These are phyloP conservation scores for Erigeron canadensis DNA, from an alignment of 129 eudicot genomes.

Conservation along the genomic window DNA sequence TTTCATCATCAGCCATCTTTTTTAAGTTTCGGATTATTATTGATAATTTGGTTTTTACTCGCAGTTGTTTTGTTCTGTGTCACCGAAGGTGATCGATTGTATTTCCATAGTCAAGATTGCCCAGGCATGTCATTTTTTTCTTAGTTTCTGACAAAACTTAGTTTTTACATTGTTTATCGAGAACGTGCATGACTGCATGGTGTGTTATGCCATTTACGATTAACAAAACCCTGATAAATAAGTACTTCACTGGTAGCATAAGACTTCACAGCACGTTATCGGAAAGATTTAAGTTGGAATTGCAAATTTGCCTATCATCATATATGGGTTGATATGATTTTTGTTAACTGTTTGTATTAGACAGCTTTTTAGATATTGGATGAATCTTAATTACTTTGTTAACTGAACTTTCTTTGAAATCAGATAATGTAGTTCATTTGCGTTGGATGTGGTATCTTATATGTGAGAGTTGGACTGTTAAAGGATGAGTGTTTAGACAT, in stretches of 20 bases:
- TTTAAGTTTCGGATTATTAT: constrained; percentile 17
- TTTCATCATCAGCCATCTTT: constrained; percentile 24
- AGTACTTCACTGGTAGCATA: background rate
- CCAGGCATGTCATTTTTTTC: constrained; percentile 49
- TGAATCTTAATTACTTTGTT: too few relatives aligned
- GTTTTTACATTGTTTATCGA: background rate
- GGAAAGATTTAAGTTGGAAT: background rate
- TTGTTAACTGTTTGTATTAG: background rate
- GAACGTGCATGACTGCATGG: background rate
- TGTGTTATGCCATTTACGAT: background rate
- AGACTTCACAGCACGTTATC: background rate
- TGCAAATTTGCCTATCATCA: background rate
- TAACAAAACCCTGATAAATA: background rate
- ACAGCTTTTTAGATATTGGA: background rate
- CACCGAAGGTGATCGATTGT: constrained; percentile 69
- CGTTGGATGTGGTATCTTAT: too few relatives aligned
- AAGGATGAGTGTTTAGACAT: too few relatives aligned
- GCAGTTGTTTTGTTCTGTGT: constrained; percentile 58
- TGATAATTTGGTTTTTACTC: constrained; percentile 16
- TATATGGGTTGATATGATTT: background rate
- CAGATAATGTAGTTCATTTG: too few relatives aligned
- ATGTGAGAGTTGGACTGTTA: too few relatives aligned
- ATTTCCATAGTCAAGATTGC: constrained; percentile 71
- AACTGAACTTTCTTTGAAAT: too few relatives aligned
- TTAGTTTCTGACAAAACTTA: background rate